Evolutionary conservation across 2,329 filamentous ascomycete species (phyloP), one percentile per base, ranked within the genome.

Genomic region (Talaromyces sp.): DNA sequence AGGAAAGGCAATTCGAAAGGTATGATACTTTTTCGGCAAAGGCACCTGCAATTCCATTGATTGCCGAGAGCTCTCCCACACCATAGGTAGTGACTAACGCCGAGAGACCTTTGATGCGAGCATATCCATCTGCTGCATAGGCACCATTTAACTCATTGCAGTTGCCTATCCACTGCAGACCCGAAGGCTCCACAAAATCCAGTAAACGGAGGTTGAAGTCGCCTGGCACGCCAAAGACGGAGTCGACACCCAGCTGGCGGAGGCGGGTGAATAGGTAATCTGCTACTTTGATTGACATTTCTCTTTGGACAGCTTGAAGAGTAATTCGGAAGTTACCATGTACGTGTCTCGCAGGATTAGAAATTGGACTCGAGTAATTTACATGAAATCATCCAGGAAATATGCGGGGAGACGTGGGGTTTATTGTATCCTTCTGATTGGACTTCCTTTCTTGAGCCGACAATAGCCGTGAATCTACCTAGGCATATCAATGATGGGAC

Each of bases 41-140:
- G 7, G 64, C 63, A 2, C 70, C 68, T 3, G 68, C 70, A 45
- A 70, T 61, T 27, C 69, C 69, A 58, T 66, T 68, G 34, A 67
- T 65, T 5, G 69, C 69, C 22, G 68, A 69, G 4, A 69, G 64
- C 60, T 71, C 69, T 6, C 70, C 69, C 8, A 65, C 65, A 2
- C 67, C 70, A 36, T 68, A 70, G 2, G 69, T 70, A 10, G 70
- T 69, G 11, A 71, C 51, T 22, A 71, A 58, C 3, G 68, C 70
- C 27, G 53, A 67, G 19, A 67, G 61, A 29, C 69, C 68, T 13
- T 68, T 69, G 49, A 71, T 53, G 8, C 68, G 58, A 47, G 65
- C 58, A 58, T 65, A 67, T 8, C 65, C 65, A 27, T 67, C 65
- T n/a, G 65, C 69, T 1, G 70, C 69, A 62, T 70, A 71, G n/a